Percentiles rank a stretch among this genome's conserved stretches.
Conservation (phyloP, 371 early-diverging fungal genomes). For the Apophysomyces ossiformis region DNA sequence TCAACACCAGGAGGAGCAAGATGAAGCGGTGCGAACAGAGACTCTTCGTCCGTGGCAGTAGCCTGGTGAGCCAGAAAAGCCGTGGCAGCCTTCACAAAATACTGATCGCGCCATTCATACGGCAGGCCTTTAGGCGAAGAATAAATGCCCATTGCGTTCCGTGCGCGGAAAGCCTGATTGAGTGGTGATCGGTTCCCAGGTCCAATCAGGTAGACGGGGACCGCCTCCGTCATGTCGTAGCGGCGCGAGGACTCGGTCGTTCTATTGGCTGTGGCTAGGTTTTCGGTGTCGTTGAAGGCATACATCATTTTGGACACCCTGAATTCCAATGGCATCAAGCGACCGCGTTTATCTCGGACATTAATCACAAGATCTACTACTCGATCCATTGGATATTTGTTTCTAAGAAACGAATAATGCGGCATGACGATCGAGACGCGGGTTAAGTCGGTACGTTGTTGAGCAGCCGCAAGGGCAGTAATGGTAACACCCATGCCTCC, state of each 20-base stretch:
- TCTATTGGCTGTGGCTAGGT: constrained; percentile 18
- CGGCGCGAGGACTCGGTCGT: constrained; percentile 1
- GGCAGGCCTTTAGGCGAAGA: constrained; percentile 54
- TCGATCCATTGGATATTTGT: constrained; percentile 34
- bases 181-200: constrained; percentile 61
- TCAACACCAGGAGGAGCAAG: constrained; percentile 44
- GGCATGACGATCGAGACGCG: constrained; percentile 67
- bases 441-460: constrained; percentile 51
- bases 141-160: constrained; percentile 52
- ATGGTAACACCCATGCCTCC: constrained; percentile 65
- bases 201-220: constrained; percentile 67
- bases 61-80: constrained; percentile 59
- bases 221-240: constrained; percentile 18
- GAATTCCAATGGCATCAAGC: constrained; percentile 47
- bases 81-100: constrained; percentile 67
- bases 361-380: constrained; percentile 49
- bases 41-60: constrained; percentile 55
- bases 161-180: constrained; percentile 58
- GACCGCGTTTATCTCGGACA: constrained; percentile 53
- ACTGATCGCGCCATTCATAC: constrained; percentile 69
- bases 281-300: constrained; percentile 34
- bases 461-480: constrained; percentile 66
- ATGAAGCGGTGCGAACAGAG: constrained; percentile 54
- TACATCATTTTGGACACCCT: constrained; percentile 53
- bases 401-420: constrained; percentile 58